These are phyloP conservation scores for Pelargonium myrrhifolium DNA, from an alignment of 441 rosid species.

Conservation along the genomic window DNA sequence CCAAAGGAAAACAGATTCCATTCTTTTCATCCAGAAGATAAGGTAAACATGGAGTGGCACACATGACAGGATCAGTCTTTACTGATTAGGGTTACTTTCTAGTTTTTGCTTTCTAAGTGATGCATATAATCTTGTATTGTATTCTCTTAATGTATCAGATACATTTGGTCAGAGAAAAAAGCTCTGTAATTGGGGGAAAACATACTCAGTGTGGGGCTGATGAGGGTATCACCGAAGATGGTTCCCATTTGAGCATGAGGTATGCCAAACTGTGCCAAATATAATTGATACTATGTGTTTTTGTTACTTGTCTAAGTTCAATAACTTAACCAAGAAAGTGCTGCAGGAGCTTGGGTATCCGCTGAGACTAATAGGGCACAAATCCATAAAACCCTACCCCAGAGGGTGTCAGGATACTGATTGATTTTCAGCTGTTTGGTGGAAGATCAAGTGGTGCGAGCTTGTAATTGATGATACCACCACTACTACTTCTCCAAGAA, in stretches of 20 bases:
- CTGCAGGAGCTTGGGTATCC: conserved; percentile 45
- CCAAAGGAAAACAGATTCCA: conserved; percentile 79
- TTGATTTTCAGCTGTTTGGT: conserved; percentile 8
- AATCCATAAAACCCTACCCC: conserved; percentile 2
- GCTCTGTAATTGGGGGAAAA: conserved; percentile 23
- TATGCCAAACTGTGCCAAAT: not conserved
- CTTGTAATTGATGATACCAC: conserved; percentile 13
- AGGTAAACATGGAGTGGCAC: conserved; percentile 36
- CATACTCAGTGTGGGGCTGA: conserved; percentile 24
- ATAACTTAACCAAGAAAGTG: conserved; percentile 5
- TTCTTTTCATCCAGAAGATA: conserved; percentile 48
- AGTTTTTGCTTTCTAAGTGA: conserved; percentile 7
- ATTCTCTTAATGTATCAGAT: conserved; percentile 29
- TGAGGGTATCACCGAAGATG: conserved; percentile 24
- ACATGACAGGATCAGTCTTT: not conserved
- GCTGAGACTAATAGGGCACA: conserved; percentile 21
- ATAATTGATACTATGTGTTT: not conserved
- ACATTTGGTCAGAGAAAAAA: conserved; percentile 29
- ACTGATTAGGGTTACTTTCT: not conserved
- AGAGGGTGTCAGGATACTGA: not conserved
- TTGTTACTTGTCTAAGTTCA: not conserved
- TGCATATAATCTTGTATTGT: conserved; percentile 7
- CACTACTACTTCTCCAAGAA: conserved; percentile 14
- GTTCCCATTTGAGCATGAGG: conserved; percentile 22
- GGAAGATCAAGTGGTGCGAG: conserved; percentile 15